A percentile compares a stretch with the other conserved stretches of the same genome.
Evolutionary conservation across 1,284 basidiomycete genomes (phyloP).

Genomic region (Trichosporon coremiiforme): DNA sequence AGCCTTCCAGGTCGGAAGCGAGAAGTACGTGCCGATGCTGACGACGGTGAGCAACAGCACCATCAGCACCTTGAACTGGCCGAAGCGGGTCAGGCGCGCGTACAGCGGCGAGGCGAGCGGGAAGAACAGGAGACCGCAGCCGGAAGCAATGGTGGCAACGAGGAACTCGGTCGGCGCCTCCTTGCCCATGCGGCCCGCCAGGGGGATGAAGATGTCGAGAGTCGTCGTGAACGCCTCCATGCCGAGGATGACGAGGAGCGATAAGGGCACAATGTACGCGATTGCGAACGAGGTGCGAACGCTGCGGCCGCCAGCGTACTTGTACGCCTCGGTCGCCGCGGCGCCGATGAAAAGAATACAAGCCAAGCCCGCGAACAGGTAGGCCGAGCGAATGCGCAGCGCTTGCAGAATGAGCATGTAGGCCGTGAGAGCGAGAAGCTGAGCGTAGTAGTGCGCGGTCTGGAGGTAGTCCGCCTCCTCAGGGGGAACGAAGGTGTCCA

Average conservation of each 20-base stretch:
- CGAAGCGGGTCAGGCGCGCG: conserved; percentile 67
- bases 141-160: conserved; percentile 73
- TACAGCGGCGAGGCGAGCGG: conserved; percentile 66
- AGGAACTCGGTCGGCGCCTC: conserved; percentile 82
- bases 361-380: conserved; percentile 51
- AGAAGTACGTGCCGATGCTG: conserved; percentile 64
- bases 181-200: conserved; percentile 71
- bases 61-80: conserved; percentile 60
- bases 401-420: conserved; percentile 60
- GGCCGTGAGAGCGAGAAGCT: conserved; percentile 65
- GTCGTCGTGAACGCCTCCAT: conserved; percentile 67
- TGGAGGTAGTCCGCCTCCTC: conserved; percentile 59
- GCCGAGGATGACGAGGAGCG: conserved; percentile 68
- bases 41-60: conserved; percentile 60
- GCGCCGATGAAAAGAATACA: conserved; percentile 42
- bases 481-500: conserved; percentile 40
- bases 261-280: conserved; percentile 68
- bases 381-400: conserved; percentile 53
- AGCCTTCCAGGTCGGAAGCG: conserved; percentile 63
- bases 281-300: conserved; percentile 4
- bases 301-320: not conserved
- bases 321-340: conserved; percentile 32
- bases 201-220: conserved; percentile 86
- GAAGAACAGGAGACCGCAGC: conserved; percentile 64
- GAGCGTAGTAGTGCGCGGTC: conserved; percentile 64